Conservation (phyloP, 169 alveolate genomes). For the Cyclospora cayetanensis region DNA sequence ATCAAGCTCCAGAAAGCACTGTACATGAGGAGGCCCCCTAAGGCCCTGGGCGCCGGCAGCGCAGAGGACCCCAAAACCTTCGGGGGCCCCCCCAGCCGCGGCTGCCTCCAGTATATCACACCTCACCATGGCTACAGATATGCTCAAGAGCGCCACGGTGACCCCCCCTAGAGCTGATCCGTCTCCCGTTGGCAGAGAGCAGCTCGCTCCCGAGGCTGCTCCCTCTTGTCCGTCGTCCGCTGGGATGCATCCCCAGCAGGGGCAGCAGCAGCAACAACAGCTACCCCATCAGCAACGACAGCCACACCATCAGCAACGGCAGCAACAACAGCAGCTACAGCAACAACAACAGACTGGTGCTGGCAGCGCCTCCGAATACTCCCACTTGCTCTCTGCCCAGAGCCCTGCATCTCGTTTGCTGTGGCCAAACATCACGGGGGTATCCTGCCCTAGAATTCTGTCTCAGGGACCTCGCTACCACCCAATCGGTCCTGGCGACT, state of each 20-base stretch:
- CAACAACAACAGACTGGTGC: not conserved
- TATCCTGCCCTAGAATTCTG: not conserved
- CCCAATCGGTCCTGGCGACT: not conserved
- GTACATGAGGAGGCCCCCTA: not conserved
- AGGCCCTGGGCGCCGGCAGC: not conserved
- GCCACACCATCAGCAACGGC: conserved; percentile 9
- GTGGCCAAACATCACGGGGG: not conserved
- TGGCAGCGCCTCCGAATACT: not conserved
- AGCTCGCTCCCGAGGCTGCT: not conserved
- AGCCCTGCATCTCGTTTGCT: not conserved
- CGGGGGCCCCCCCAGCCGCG: not conserved
- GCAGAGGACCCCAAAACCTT: not conserved
- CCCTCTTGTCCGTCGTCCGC: not conserved
- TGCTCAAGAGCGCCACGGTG: not conserved
- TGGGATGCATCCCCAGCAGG: not conserved
- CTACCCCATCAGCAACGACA: conserved; percentile 18
- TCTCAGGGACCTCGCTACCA: not conserved
- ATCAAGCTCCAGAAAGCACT: too few relatives aligned
- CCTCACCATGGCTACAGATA: not conserved
- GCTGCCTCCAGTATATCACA: not conserved
- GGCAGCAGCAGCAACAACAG: not conserved
- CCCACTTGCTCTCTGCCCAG: not conserved
- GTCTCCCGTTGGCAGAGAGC: conserved; percentile 8
- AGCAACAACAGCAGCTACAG: conserved; percentile 23
- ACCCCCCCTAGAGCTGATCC: not conserved